Evolutionary conservation across 768 basidiomycete genomes (phyloP).

Genomic region (Phaeolepiota aurea): DNA sequence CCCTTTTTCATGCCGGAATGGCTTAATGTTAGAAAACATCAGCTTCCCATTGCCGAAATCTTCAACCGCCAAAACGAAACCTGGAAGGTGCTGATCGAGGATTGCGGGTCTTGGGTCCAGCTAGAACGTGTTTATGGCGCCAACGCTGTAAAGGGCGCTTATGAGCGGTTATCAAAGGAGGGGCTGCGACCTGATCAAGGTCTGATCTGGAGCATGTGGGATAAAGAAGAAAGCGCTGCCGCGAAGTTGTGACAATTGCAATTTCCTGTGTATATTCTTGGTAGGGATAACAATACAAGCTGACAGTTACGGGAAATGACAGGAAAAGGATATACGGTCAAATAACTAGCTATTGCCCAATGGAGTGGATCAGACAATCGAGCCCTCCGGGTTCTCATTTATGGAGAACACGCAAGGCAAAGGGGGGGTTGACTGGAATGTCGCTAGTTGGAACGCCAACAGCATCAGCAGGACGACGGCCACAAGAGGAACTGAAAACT

Average conservation of each 20-base stretch:
- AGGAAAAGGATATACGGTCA: no score
- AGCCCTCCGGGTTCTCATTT: no score
- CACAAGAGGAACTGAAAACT: neutral
- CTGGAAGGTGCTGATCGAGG: conserved; percentile 53
- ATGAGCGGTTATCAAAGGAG: conserved; percentile 31
- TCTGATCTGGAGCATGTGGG: conserved; percentile 63
- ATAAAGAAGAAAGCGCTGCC: no score
- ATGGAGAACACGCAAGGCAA: no score
- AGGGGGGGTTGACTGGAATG: neutral
- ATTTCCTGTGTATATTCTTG: no score
- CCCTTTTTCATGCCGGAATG: conserved; percentile 67
- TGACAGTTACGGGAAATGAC: no score
- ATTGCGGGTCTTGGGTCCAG: conserved; percentile 46
- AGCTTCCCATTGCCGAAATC: conserved; percentile 40
- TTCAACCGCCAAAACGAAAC: conserved; percentile 40
- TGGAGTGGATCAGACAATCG: no score
- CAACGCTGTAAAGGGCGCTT: conserved; percentile 37
- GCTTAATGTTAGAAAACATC: conserved; percentile 44
- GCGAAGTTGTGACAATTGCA: no score
- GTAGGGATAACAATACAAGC: no score
- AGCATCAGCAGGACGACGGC: neutral
- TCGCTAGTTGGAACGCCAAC: neutral
- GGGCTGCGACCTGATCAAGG: conserved; percentile 50
- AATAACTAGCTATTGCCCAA: no score
- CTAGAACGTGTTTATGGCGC: conserved; percentile 41